Base-by-base conservation (phyloP, 345 rosid genomes). In the Streptanthus diversifolius region DNA sequence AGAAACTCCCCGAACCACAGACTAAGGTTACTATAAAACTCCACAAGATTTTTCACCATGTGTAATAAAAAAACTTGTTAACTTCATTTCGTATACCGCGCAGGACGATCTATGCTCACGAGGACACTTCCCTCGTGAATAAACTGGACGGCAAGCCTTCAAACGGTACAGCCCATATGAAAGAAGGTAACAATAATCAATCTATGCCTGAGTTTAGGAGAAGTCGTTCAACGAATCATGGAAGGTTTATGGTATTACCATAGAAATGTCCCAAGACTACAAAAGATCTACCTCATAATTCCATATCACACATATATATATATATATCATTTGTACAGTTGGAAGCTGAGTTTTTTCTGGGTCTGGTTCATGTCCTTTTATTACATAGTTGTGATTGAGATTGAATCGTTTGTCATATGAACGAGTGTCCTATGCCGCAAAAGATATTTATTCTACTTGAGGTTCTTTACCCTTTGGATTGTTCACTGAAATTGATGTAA, bases 161-260 rank as follows among this genome's bases (percentile, higher is more conserved):
- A 51, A 73, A 74, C 32, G 79, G 72, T 15, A 35, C 12, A 37
- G 5, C 57, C 29, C 77, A 77, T 19, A 67, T 67, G 1, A 82
- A 85, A 56, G 91, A 85, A 79, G 83, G 80, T 56, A 83, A 73
- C 29, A 80, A 15, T 49, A 67, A 72, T 48, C 57, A 73, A 68
- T 77, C 87, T 1, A 54, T 76, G 79, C 82, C 84, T 14, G 93
- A 86, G 65, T 80, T 87, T 57, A 83, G 88, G 66, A 83, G 97
- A 80, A 91, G 89, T 63, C 82, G 85, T 58, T 91, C 90, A n/a
- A 82, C 87, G 21, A 86, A 92, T 64, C 89, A 88, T 0, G 88
- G 88, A 53, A 88, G 86, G 74, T 83, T 85, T 64, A 77, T 79
- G 49, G 62, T 80, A 4, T 48, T 8, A 58, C 83, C 90, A 40